Conservation (phyloP, 2,329 filamentous ascomycete species). For the Phialemonium atrogriseum region DNA sequence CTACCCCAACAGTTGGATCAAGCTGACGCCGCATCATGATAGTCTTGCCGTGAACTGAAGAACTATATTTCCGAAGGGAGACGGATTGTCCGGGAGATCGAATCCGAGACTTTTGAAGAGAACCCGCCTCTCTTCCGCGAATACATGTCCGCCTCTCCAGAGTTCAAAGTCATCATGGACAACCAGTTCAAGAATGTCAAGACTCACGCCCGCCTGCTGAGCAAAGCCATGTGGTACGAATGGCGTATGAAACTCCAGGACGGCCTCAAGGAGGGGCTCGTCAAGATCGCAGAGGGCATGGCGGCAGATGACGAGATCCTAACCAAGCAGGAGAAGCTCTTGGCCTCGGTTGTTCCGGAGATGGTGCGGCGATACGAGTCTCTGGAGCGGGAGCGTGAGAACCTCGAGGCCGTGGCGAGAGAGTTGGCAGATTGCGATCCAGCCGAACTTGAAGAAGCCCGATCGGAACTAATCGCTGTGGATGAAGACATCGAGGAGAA, state of each 20-base stretch:
- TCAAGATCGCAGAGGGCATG: slow-evolving; percentile 71
- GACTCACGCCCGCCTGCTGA: slow-evolving; percentile 78
- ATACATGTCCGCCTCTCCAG: slow-evolving; percentile 76
- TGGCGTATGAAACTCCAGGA: slow-evolving; percentile 87
- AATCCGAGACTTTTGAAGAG: slow-evolving; percentile 78
- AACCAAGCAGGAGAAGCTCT: slow-evolving; percentile 56
- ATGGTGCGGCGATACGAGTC: slow-evolving; percentile 52
- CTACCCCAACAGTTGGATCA: slow-evolving; percentile 1
- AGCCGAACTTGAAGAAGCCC: slow-evolving; percentile 64
- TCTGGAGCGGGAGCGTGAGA: slow-evolving; percentile 56
- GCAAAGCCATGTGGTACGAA: slow-evolving; percentile 96
- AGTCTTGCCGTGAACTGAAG: slow-evolving; percentile 85
- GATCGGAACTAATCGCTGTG: slow-evolving; percentile 56
- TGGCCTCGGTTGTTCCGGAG: slow-evolving; percentile 59
- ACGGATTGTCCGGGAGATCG: slow-evolving; percentile 82
- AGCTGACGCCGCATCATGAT: background rate
- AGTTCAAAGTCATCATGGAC: slow-evolving; percentile 82
- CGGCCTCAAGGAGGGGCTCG: slow-evolving; percentile 72
- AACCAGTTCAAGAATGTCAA: slow-evolving; percentile 97
- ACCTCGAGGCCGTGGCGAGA: slow-evolving; percentile 61
- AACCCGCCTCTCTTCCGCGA: slow-evolving; percentile 89
- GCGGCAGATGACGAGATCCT: slow-evolving; percentile 61
- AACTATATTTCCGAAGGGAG: slow-evolving; percentile 93
- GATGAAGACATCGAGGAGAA: slow-evolving; percentile 65
- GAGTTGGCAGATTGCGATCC: slow-evolving; percentile 76